Conservation (phyloP, 2,329 filamentous ascomycete species). For the Lasiodiplodia hormozganensis region DNA sequence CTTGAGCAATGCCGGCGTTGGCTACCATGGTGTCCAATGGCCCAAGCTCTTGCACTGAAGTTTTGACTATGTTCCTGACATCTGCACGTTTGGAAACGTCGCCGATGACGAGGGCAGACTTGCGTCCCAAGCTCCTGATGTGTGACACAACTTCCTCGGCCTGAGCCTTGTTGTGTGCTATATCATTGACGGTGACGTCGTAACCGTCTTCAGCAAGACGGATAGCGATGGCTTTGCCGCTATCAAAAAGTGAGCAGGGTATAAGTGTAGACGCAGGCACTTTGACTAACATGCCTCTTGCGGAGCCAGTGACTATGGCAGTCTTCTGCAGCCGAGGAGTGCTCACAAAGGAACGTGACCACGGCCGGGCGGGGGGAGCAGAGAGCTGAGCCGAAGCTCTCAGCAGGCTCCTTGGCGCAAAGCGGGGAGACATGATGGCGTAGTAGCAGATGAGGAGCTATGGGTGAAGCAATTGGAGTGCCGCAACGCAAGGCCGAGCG, state of each 20-base stretch:
- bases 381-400: constrained; percentile 34
- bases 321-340: constrained; percentile 37
- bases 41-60: constrained; percentile 61
- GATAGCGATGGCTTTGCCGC: constrained; percentile 68
- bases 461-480: neutral
- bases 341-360: constrained; percentile 37
- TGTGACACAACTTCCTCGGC: constrained; percentile 62
- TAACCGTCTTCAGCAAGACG: constrained; percentile 71
- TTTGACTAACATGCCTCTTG: constrained; percentile 45
- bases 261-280: neutral
- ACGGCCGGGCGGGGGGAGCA: constrained; percentile 32
- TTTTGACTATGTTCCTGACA: constrained; percentile 61
- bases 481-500: neutral
- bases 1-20: constrained; percentile 68
- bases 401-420: constrained; percentile 36
- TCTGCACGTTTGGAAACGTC: constrained; percentile 66
- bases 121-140: constrained; percentile 58
- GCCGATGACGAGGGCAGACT: constrained; percentile 62
- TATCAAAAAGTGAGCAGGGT: constrained; percentile 36
- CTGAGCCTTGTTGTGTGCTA: constrained; percentile 58
- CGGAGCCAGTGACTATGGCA: constrained; percentile 48
- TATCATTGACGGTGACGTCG: constrained; percentile 70
- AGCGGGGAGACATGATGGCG: constrained; percentile 32
- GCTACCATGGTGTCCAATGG: constrained; percentile 62
- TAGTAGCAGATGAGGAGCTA: neutral